Evolutionary conservation across 2,329 filamentous ascomycete genomes (phyloP).

Genomic region (Xylogone sp.): DNA sequence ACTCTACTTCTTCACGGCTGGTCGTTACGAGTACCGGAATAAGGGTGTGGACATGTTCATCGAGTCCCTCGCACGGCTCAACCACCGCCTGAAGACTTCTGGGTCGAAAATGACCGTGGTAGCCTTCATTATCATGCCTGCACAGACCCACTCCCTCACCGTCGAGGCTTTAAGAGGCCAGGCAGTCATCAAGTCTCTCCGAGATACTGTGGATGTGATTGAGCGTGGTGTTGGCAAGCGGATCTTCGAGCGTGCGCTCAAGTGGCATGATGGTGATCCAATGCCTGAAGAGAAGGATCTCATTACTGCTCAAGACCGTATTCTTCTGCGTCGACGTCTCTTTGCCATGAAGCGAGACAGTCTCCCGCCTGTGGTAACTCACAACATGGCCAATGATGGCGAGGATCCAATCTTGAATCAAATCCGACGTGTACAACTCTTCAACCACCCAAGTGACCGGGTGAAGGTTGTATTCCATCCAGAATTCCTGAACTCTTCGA

Average conservation of each 20-base stretch:
- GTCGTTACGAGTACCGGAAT: slow-evolving; percentile 95
- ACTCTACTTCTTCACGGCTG: slow-evolving; percentile 94
- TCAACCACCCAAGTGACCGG: slow-evolving; percentile 91
- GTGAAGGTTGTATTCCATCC: slow-evolving; percentile 99
- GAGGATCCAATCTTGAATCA: slow-evolving; percentile 96
- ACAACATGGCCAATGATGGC: slow-evolving; percentile 94
- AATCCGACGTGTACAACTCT: slow-evolving; percentile 90
- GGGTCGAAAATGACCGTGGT: slow-evolving; percentile 93
- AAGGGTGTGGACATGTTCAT: slow-evolving; percentile 99
- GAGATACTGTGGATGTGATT: slow-evolving; percentile 90
- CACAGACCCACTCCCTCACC: slow-evolving; percentile 89
- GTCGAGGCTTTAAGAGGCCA: slow-evolving; percentile 96
- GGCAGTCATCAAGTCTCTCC: slow-evolving; percentile 92
- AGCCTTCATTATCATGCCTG: slow-evolving; percentile 98
- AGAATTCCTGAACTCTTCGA: slow-evolving; percentile 93
- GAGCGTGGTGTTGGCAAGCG: slow-evolving; percentile 89
- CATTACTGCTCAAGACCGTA: slow-evolving; percentile 86
- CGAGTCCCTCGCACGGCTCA: slow-evolving; percentile 88
- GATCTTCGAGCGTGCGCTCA: slow-evolving; percentile 89
- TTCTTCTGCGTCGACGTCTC: slow-evolving; percentile 82
- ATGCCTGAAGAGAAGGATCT: slow-evolving; percentile 96
- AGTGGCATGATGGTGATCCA: slow-evolving; percentile 92
- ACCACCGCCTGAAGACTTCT: slow-evolving; percentile 81
- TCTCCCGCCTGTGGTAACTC: slow-evolving; percentile 92
- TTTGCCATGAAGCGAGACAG: slow-evolving; percentile 95